Evolutionary conservation across 305 asterid species (phyloP).

Genomic region (Fraxinus nigra): DNA sequence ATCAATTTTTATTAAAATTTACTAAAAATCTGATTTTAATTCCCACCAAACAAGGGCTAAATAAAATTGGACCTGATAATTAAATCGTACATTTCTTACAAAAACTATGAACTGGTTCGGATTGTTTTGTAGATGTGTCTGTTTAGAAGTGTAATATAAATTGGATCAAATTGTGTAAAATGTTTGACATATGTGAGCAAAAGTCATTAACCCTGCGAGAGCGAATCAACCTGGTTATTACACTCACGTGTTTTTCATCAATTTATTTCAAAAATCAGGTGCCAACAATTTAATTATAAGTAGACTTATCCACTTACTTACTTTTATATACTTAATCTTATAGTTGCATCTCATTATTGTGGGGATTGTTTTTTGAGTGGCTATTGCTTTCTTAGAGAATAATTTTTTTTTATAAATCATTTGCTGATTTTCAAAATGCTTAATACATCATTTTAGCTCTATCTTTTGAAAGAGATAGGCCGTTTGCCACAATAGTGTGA

Average conservation of each 20-base stretch:
- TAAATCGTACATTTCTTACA: background rate
- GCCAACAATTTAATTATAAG: no score
- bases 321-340: no score
- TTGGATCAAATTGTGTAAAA: background rate
- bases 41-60: background rate
- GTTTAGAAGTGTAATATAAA: background rate
- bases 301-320: no score
- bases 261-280: no score
- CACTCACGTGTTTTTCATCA: no score
- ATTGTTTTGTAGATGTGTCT: background rate
- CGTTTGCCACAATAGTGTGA: no score
- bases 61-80: background rate
- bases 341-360: no score
- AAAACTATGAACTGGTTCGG: background rate
- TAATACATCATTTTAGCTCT: no score
- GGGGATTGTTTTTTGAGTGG: background rate
- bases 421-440: no score
- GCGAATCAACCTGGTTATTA: background rate
- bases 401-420: no score
- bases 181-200: background rate
- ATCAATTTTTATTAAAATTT: background rate
- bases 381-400: no score
- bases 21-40: background rate
- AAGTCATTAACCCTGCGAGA: background rate
- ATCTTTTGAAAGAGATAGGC: no score